These are phyloP conservation scores for Metarhizium guizhouense DNA, from an alignment of 2,329 filamentous ascomycete species.

Conservation along the genomic window DNA sequence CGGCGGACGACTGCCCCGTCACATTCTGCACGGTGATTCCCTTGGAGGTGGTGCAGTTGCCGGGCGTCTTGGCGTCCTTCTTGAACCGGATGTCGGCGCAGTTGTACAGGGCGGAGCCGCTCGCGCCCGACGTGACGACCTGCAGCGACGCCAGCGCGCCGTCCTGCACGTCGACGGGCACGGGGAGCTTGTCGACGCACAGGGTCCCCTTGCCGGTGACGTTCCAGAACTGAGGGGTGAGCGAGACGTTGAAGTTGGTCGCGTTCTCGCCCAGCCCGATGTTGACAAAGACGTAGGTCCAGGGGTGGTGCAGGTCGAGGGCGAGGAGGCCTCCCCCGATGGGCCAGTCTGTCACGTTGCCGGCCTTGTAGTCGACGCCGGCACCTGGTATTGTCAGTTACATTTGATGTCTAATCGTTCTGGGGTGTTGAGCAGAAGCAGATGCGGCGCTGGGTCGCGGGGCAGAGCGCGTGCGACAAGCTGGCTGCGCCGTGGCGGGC, in stretches of 20 bases:
- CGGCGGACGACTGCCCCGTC: slow-evolving; percentile 19
- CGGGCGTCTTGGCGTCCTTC: slow-evolving; percentile 35
- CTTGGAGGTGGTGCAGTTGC: slow-evolving; percentile 21
- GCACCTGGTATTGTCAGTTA: slow-evolving; percentile 27
- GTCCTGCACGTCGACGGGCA: slow-evolving; percentile 47
- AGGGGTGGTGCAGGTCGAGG: slow-evolving; percentile 41
- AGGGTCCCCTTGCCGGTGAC: slow-evolving; percentile 53
- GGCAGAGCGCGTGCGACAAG: too few species aligned
- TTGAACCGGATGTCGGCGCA: slow-evolving; percentile 68
- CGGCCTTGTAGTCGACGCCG: slow-evolving; percentile 32
- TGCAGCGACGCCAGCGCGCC: slow-evolving; percentile 60
- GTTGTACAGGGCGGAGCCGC: slow-evolving; percentile 57
- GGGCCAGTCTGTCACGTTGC: slow-evolving; percentile 45
- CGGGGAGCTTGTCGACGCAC: slow-evolving; percentile 51
- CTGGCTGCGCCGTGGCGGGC: too few species aligned
- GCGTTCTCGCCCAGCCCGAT: slow-evolving; percentile 40
- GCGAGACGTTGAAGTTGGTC: slow-evolving; percentile 59
- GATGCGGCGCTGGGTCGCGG: too few species aligned
- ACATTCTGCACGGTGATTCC: slow-evolving; percentile 34
- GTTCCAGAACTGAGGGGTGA: slow-evolving; percentile 51
- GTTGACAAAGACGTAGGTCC: slow-evolving; percentile 46
- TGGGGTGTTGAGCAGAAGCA: too few species aligned
- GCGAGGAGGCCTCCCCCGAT: slow-evolving; percentile 37
- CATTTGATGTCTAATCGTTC: too few species aligned
- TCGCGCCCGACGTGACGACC: slow-evolving; percentile 54